Percentiles rank a stretch among this genome's conserved stretches.
These are phyloP conservation scores for Paraurostyla sp. DNA, from an alignment of 73 alveolate species.

Conservation along the genomic window DNA sequence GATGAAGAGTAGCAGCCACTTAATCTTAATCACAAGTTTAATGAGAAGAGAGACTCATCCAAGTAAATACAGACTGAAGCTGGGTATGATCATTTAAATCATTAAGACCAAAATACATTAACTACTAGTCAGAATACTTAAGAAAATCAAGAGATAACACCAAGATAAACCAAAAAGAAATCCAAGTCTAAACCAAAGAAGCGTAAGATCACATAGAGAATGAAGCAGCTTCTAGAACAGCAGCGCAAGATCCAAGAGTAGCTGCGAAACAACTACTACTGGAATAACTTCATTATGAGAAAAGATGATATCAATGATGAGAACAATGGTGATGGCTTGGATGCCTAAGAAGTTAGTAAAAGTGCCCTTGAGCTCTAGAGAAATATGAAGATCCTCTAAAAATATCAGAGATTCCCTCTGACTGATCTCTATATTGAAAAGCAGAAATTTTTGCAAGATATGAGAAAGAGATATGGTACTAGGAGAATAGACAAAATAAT, in stretches of 20 bases:
- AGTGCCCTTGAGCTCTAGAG: slow-evolving; percentile 2
- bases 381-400: slow-evolving; percentile 1
- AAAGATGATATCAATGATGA: slow-evolving; percentile 24
- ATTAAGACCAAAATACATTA: too few species aligned
- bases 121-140: neutral
- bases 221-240: slow-evolving; percentile 13
- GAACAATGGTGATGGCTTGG: neutral
- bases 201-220: neutral
- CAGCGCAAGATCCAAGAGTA: slow-evolving; percentile 11
- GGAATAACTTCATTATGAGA: slow-evolving; percentile 32
- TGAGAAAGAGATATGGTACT: slow-evolving; percentile 9
- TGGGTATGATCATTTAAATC: too few species aligned
- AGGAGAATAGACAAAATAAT: neutral
- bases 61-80: too few species aligned
- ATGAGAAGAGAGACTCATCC: too few species aligned
- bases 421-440: neutral
- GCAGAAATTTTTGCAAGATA: neutral
- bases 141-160: neutral
- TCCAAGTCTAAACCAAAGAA: neutral
- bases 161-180: neutral
- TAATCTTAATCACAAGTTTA: too few species aligned
- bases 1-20: too few species aligned
- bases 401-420: slow-evolving; percentile 24
- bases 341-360: neutral
- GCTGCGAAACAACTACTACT: slow-evolving; percentile 15